Base-by-base conservation (phyloP, 345 rosid genomes). In the Aethionema arabicum region DNA sequence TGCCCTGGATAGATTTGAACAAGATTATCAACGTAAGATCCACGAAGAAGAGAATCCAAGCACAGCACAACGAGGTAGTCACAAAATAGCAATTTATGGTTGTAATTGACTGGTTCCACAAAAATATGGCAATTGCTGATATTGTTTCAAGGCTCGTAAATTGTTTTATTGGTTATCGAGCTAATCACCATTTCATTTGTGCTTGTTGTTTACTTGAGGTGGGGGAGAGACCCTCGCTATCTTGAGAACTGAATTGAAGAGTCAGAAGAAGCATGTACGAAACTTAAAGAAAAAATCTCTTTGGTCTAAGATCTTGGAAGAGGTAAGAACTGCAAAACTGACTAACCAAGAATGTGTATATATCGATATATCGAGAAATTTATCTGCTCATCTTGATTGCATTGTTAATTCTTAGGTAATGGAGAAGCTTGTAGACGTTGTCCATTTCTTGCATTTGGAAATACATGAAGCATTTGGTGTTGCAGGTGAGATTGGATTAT, bases 1-100 rank as follows among this genome's bases (percentile, higher is more conserved):
- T 67, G 91, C 99, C 51, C 73, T 93, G 78, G 99, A 93, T 79
- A 85, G 96, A 79, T 93, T 89, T 78, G 97, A 90, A 69, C 99
- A 93, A 85, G 99, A 93, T 67, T 90, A 83, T 79, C 89, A 79
- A 64, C 97, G 95, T 63, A 90, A 87, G 82, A 84, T 87, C 67
- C 95, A 83, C 72, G 99, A 85, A 79, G 96, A 89, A 67, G 96
- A 90, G 72, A 87, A 73, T 63, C 72, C 85, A 32, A 93, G 74
- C 79, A 74, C 82, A 59, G 59, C 77, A 67, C 97, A 85, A 72
- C 83, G 83, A 76, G 99, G 99, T 87, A 53, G 62, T 33, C 47
- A 44, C 16, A 56, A 21, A 37, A 43, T 39, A 38, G 2, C 6
- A 8, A 27, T 44, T 8, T 32, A 8, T 46, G 9, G 9, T 45